phyloP scores from a whole-genome alignment of 2,329 filamentous ascomycete species.

The Penicillium sp. region DNA sequence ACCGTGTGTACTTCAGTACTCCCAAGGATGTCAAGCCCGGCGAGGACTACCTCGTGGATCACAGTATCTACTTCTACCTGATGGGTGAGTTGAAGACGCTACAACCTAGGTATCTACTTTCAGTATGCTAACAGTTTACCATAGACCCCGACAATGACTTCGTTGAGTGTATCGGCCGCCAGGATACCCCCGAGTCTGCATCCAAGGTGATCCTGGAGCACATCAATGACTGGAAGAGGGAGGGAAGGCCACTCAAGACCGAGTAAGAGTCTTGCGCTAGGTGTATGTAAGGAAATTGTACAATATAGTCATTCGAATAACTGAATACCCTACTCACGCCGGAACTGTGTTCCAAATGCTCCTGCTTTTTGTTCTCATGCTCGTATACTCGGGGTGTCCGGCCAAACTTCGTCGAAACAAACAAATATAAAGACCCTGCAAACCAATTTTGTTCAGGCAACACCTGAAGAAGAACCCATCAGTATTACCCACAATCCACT shows the following conservation, averaged over 20 bases:
- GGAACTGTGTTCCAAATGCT: background rate
- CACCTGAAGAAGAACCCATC: background rate
- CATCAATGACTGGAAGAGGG: slow-evolving; percentile 71
- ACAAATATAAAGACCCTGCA: background rate
- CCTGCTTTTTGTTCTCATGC: background rate
- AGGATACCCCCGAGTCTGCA: slow-evolving; percentile 86
- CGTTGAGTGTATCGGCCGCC: slow-evolving; percentile 91
- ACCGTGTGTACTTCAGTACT: slow-evolving; percentile 96
- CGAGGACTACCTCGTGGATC: slow-evolving; percentile 95
- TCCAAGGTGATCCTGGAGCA: slow-evolving; percentile 83
- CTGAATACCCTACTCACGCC: slow-evolving; percentile 30
- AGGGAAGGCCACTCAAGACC: slow-evolving; percentile 53
- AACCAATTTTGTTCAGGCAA: background rate
- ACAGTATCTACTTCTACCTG: slow-evolving; percentile 99
- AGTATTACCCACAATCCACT: background rate
- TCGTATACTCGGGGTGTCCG: background rate
- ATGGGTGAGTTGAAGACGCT: slow-evolving; percentile 62
- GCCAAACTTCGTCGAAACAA: background rate
- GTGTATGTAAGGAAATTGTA: slow-evolving; percentile 26
- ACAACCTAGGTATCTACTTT: background rate
- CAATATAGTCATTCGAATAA: slow-evolving; percentile 23
- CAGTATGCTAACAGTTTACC: slow-evolving; percentile 6
- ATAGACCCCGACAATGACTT: slow-evolving; percentile 93
- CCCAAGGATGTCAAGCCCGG: slow-evolving; percentile 84
- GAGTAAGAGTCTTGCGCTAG: slow-evolving; percentile 20